A percentile compares a stretch with the other conserved stretches of the same genome.
Evolutionary conservation across 2,329 filamentous ascomycete species (phyloP).

Genomic region (Phialophora chinensis): DNA sequence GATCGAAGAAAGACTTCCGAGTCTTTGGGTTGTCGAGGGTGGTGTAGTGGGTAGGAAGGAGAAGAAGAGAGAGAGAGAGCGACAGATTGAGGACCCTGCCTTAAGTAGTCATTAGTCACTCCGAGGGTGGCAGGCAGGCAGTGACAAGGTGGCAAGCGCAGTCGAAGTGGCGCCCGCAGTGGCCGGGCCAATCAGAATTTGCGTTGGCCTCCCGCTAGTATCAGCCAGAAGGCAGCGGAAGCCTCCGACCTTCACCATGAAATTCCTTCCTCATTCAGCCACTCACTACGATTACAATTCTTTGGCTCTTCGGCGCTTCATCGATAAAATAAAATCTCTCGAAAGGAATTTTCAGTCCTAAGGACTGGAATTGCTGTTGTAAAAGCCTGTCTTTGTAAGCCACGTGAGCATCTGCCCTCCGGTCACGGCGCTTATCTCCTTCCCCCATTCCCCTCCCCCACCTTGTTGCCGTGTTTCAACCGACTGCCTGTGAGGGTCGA

Average conservation of each 20-base stretch:
- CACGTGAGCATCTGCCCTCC: slow-evolving; percentile 15
- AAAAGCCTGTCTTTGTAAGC: neutral
- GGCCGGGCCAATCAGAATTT: slow-evolving; percentile 14
- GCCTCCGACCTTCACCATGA: slow-evolving; percentile 17
- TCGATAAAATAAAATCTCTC: neutral
- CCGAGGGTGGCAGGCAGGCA: slow-evolving; percentile 21
- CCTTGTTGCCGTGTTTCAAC: neutral
- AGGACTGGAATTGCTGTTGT: neutral
- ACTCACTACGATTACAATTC: neutral
- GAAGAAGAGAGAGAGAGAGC: slow-evolving; percentile 5
- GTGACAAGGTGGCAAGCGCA: slow-evolving; percentile 21
- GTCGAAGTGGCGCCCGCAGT: slow-evolving; percentile 16
- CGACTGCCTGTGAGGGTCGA: neutral
- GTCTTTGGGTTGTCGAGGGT: slow-evolving; percentile 28
- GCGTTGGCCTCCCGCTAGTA: neutral
- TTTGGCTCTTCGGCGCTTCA: neutral
- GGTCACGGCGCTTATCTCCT: slow-evolving; percentile 12
- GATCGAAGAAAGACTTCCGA: slow-evolving; percentile 34
- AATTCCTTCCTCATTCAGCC: slow-evolving; percentile 5
- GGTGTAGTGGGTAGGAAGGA: slow-evolving; percentile 28
- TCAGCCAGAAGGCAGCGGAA: slow-evolving; percentile 17
- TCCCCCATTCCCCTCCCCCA: slow-evolving; percentile 10
- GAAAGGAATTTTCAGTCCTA: neutral
- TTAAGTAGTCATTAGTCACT: slow-evolving; percentile 44
- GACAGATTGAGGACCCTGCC: slow-evolving; percentile 15